Conservation (phyloP, 805 yeast species). For the Candida gorgasii region DNA sequence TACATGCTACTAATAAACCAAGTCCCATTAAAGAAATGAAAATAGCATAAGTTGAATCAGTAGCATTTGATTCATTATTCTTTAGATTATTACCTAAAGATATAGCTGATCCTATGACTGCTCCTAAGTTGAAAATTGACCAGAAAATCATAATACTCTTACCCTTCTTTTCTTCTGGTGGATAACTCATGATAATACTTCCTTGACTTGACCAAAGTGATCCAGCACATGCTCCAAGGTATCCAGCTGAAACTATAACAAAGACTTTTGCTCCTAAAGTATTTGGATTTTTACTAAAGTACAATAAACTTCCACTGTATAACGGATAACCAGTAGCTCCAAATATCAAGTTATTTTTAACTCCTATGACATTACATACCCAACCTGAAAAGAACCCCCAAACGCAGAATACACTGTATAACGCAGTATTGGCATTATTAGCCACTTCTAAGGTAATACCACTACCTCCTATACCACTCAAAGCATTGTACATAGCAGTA, state of each 20-base stretch:
- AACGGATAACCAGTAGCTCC: slow-evolving; percentile 59
- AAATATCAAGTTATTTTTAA: slow-evolving; percentile 42
- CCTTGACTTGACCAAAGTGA: slow-evolving; percentile 62
- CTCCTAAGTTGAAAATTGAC: slow-evolving; percentile 62
- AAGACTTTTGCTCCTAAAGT: slow-evolving; percentile 49
- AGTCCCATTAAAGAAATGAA: slow-evolving; percentile 51
- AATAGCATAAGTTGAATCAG: slow-evolving; percentile 54
- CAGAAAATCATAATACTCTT: slow-evolving; percentile 56
- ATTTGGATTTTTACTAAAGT: slow-evolving; percentile 28
- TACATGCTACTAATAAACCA: slow-evolving; percentile 47
- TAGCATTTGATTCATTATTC: slow-evolving; percentile 35
- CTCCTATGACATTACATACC: slow-evolving; percentile 52
- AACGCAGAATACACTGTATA: slow-evolving; percentile 54
- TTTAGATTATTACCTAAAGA: slow-evolving; percentile 54
- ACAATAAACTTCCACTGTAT: slow-evolving; percentile 45
- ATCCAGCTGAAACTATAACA: slow-evolving; percentile 56
- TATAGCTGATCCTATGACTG: slow-evolving; percentile 57
- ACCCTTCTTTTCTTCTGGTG: slow-evolving; percentile 54
- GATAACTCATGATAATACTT: slow-evolving; percentile 54
- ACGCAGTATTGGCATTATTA: slow-evolving; percentile 52
- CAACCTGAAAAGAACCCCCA: slow-evolving; percentile 60
- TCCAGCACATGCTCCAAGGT: slow-evolving; percentile 56
- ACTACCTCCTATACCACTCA: slow-evolving; percentile 49
- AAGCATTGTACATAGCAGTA: slow-evolving; percentile 53
- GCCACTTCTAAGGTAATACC: slow-evolving; percentile 43